Base-by-base conservation (phyloP, 148 eudicot genomes). In the Rheum nobile region DNA sequence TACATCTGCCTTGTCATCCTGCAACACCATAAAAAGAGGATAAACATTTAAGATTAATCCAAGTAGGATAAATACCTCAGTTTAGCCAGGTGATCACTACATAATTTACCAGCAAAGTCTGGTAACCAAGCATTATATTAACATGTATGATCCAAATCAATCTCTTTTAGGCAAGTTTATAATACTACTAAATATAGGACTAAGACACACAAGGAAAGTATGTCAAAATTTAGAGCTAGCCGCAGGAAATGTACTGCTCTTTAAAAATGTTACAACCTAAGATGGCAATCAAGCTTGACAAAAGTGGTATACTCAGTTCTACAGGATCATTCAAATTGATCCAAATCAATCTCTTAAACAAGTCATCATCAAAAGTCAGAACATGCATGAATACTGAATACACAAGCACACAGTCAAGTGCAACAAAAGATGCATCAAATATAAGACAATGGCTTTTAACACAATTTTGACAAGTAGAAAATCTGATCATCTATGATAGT, bases 1-100 rank as follows among this genome's bases (percentile, higher is more conserved):
- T 37, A 74, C 71, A 61, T 74, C 76, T 13, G 76, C 76, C 16
- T 74, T 74, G 34, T 74, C 76, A 61, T 74, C 71, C 76, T 63
- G 70, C 32, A 11, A 14, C 24, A n/a, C 16, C 19, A 71, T 1
- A 2, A 14, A 32, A 73, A 32, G 34, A 72, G 12, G 74, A 2
- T 22, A 72, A 72, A 24, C 2, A 26, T 7, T 0, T 67, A 26
- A 67, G 31, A 11, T 31, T 4, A 24, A 6, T n/a, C 14, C 52
- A 46, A 46, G 14, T 17, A 0, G 2, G 21, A 4, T 6, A 35
- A 14, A 39, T 34, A 21, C 12, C 38, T 41, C 42, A 17, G 38
- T 35, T 70, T 17, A 70, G 12, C 38, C 34, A 70, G 26, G 43
- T 35, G 26, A 70, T 19, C 52, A 13, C 52, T 14, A 4, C 3